Conservation (phyloP, 768 basidiomycete species). For the Trametes cinnabarina region DNA sequence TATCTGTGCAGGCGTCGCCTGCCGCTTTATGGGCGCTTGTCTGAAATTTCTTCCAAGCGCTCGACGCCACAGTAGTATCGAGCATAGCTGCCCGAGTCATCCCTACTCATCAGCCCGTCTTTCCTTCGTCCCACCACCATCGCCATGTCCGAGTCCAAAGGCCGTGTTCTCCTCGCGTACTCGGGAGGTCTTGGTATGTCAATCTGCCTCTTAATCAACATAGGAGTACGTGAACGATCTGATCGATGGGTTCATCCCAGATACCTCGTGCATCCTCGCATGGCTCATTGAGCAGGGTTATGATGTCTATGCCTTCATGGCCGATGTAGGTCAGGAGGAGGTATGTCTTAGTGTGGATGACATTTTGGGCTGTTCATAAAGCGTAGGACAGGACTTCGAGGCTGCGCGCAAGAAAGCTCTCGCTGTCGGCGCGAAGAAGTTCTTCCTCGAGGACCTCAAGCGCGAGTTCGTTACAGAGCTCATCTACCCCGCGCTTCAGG, state of each 20-base stretch:
- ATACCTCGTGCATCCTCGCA: conserved; percentile 98
- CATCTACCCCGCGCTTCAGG: conserved; percentile 97
- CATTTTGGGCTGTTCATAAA: neutral
- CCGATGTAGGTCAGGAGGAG: conserved; percentile 92
- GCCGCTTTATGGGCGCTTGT: conserved; percentile 8
- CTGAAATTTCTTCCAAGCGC: conserved; percentile 7
- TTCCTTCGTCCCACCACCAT: neutral
- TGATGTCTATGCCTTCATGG: conserved; percentile 96
- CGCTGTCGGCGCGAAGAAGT: conserved; percentile 91
- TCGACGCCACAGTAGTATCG: neutral
- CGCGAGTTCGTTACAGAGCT: conserved; percentile 94
- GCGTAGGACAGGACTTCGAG: conserved; percentile 94
- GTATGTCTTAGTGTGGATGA: conserved; percentile 34
- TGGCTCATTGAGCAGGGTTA: conserved; percentile 99
- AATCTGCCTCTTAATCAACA: no score
- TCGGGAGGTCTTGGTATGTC: conserved; percentile 92
- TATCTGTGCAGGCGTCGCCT: conserved; percentile 3
- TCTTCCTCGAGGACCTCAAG: conserved; percentile 92
- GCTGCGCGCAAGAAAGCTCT: conserved; percentile 90
- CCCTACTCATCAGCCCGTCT: neutral
- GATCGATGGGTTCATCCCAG: conserved; percentile 38
- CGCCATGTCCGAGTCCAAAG: conserved; percentile 44
- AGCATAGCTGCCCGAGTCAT: conserved; percentile 13
- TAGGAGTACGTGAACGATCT: neutral
- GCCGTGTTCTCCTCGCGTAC: conserved; percentile 95